A percentile compares a stretch with the other conserved stretches of the same genome.
These are phyloP conservation scores for Rhynchosporium graminicola DNA, from an alignment of 2,329 filamentous ascomycete species.

Conservation along the genomic window DNA sequence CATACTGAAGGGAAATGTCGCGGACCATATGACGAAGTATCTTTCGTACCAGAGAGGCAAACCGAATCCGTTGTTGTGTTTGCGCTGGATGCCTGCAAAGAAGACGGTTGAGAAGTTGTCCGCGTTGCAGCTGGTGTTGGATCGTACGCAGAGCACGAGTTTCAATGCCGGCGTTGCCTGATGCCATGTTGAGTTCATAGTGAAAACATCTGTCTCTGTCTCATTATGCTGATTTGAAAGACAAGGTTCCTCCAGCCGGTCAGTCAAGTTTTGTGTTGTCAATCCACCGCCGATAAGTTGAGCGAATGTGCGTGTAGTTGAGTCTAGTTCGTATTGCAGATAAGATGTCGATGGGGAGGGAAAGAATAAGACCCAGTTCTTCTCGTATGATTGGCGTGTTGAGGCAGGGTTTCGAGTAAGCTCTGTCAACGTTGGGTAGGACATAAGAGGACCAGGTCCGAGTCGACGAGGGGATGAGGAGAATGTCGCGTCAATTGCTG, in stretches of 20 bases:
- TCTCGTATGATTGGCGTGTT: constrained; percentile 42
- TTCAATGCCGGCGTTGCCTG: constrained; percentile 44
- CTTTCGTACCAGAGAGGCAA: constrained; percentile 44
- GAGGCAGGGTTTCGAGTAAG: constrained; percentile 43
- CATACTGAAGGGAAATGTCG: constrained; percentile 41
- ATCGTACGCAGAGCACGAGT: constrained; percentile 42
- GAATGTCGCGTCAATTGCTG: constrained; percentile 25
- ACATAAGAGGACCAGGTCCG: constrained; percentile 32
- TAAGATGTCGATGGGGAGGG: constrained; percentile 40
- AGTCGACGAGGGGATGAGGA: constrained; percentile 30
- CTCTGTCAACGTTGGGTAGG: constrained; percentile 41
- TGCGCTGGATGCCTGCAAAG: constrained; percentile 43
- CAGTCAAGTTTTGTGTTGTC: constrained; percentile 33
- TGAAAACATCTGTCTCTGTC: constrained; percentile 20
- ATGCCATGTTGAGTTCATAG: constrained; percentile 40
- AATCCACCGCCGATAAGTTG: constrained; percentile 32
- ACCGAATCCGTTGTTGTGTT: constrained; percentile 41
- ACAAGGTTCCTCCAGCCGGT: constrained; percentile 28
- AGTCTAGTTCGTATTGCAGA: constrained; percentile 43
- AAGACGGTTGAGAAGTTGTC: constrained; percentile 38
- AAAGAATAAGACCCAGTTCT: constrained; percentile 46
- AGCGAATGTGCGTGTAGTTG: constrained; percentile 34
- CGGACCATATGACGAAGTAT: constrained; percentile 44
- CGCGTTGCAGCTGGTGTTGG: constrained; percentile 32
- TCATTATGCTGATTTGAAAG: constrained; percentile 24